phyloP scores from a whole-genome alignment of 2,329 filamentous ascomycete genomes.

The Sclerotiophoma versabilis region DNA sequence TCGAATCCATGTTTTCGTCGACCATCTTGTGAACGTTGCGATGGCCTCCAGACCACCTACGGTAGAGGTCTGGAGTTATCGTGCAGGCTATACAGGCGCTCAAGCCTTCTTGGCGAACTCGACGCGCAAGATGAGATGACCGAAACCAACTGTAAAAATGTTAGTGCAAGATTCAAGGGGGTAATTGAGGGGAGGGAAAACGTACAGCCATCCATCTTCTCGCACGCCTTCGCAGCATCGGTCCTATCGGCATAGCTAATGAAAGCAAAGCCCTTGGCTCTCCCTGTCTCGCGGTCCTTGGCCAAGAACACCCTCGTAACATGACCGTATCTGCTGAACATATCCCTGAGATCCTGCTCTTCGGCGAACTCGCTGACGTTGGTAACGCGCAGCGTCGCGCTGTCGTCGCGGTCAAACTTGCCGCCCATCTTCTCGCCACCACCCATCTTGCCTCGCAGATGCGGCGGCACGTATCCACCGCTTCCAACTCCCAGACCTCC shows the following conservation, averaged over 20 bases:
- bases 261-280: conserved; percentile 98
- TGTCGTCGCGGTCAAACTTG: conserved; percentile 96
- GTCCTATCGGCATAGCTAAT: conserved; percentile 92
- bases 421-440: conserved; percentile 84
- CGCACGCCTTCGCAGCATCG: conserved; percentile 90
- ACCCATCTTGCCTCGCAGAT: conserved; percentile 80
- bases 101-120: conserved; percentile 78
- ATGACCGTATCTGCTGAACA: conserved; percentile 97
- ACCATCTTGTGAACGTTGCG: not conserved
- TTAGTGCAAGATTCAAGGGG: too few species aligned
- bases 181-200: conserved; percentile 21
- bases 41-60: not conserved
- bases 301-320: conserved; percentile 97
- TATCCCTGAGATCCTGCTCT: conserved; percentile 91
- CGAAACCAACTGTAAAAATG: conserved; percentile 66
- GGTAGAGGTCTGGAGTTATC: not conserved
- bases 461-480: conserved; percentile 92
- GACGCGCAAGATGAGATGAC: conserved; percentile 84
- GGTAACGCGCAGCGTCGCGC: conserved; percentile 95
- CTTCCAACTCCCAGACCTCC: conserved; percentile 70
- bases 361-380: conserved; percentile 99
- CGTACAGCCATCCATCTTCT: conserved; percentile 95
- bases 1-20: not conserved
- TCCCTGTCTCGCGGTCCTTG: conserved; percentile 94
- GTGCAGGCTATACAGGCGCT: not conserved